phyloP scores from a whole-genome alignment of 495 filamentous ascomycete genomes.

The Trichoderma asperelloides region DNA sequence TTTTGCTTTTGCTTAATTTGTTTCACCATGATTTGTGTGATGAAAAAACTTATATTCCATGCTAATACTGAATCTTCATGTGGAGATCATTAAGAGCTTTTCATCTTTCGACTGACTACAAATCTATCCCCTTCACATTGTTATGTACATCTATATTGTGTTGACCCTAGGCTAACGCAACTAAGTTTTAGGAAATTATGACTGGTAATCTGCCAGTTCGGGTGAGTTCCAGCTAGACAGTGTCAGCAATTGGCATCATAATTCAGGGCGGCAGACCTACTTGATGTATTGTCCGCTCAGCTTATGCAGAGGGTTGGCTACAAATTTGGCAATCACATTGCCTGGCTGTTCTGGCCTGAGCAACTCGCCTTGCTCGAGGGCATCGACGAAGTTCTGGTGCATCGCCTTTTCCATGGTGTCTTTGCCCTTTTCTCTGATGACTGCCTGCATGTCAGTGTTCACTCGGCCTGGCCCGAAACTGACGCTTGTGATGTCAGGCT shows the following conservation, averaged over 20 bases:
- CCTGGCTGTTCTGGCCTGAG: constrained; percentile 79
- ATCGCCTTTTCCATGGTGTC: constrained; percentile 55
- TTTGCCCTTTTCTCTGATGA: constrained; percentile 63
- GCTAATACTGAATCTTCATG: constrained; percentile 80
- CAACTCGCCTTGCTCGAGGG: constrained; percentile 59
- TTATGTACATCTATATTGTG: constrained; percentile 12
- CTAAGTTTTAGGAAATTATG: constrained; percentile 11
- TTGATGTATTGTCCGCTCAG: constrained; percentile 67
- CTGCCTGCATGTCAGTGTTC: constrained; percentile 89
- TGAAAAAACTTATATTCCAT: constrained; percentile 63
- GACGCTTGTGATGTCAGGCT: constrained; percentile 64
- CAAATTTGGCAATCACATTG: constrained; percentile 73
- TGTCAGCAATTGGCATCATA: constrained; percentile 30
- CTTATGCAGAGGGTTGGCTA: constrained; percentile 44
- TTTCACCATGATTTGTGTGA: constrained; percentile 14
- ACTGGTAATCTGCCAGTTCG: constrained; percentile 56
- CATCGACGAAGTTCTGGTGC: constrained; percentile 56
- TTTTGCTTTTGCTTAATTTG: constrained; percentile 16
- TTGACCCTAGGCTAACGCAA: constrained; percentile 17
- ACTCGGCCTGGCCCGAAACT: constrained; percentile 73
- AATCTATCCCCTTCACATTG: constrained; percentile 6
- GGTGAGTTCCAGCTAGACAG: constrained; percentile 58
- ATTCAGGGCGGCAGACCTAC: constrained; percentile 32
- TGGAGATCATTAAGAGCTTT: constrained; percentile 77
- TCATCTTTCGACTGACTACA: constrained; percentile 91